Evolutionary conservation across 768 basidiomycete species (phyloP).

Genomic region (Kwoniella dendrophila): DNA sequence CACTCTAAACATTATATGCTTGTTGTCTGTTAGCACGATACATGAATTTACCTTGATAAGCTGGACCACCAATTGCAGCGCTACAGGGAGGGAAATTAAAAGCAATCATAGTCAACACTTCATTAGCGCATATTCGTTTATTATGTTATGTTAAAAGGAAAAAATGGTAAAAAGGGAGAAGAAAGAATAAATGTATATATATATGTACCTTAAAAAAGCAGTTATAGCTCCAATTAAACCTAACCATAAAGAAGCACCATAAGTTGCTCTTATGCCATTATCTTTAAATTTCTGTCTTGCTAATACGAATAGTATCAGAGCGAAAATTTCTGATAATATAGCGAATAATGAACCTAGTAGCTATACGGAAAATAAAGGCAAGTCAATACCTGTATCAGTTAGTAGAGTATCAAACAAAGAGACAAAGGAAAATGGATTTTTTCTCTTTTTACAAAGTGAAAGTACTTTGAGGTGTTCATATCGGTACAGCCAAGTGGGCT

Average conservation of each 20-base stretch:
- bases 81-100: no score
- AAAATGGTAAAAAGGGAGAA: not conserved
- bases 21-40: slow-evolving; percentile 34
- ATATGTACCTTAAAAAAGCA: slow-evolving; percentile 35
- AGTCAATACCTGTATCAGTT: not conserved
- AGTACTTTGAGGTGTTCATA: not conserved
- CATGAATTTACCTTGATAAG: slow-evolving; percentile 36
- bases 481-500: not conserved
- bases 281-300: slow-evolving; percentile 30
- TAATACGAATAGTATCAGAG: slow-evolving; percentile 33
- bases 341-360: slow-evolving; percentile 29
- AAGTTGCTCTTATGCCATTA: slow-evolving; percentile 14
- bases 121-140: not conserved
- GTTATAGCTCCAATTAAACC: slow-evolving; percentile 32
- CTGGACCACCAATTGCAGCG: slow-evolving; percentile 37
- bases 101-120: not conserved
- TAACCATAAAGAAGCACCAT: slow-evolving; percentile 44
- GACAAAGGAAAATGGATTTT: no score
- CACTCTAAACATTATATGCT: slow-evolving; percentile 47
- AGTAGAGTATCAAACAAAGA: not conserved
- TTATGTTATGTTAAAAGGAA: not conserved
- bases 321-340: slow-evolving; percentile 36
- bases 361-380: slow-evolving; percentile 7
- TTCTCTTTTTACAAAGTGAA: no score
- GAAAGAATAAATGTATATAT: not conserved